phyloP scores from a whole-genome alignment of 805 yeast genomes.

The Soucietia sequanensis region DNA sequence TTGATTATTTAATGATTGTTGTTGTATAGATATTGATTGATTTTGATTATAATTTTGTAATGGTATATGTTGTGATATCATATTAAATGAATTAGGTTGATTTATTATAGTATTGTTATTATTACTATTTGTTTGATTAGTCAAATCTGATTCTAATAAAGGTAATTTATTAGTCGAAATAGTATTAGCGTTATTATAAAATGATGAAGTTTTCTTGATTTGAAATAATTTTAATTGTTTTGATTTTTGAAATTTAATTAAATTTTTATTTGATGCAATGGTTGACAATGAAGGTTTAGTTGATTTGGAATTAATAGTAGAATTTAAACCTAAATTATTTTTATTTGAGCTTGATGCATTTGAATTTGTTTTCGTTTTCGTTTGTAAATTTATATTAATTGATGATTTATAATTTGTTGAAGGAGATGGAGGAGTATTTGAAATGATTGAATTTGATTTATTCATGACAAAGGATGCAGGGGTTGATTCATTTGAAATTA shows the following conservation, averaged over 20 bases:
- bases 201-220: slow-evolving; percentile 35
- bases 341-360: slow-evolving; percentile 5
- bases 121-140: slow-evolving; percentile 1
- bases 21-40: no score
- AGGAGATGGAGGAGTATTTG: slow-evolving; percentile 5
- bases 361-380: slow-evolving; percentile 13
- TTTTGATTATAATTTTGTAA: slow-evolving; percentile 1
- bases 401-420: slow-evolving; percentile 8
- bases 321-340: no score
- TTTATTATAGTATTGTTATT: slow-evolving; percentile 3
- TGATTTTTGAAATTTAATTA: neutral
- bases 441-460: neutral
- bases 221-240: slow-evolving; percentile 33
- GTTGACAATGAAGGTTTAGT: slow-evolving; percentile 18
- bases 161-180: slow-evolving; percentile 7
- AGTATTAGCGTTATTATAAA: slow-evolving; percentile 15
- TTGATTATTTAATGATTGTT: no score
- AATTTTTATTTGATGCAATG: slow-evolving; percentile 8
- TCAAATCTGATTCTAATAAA: slow-evolving; percentile 4
- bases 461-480: slow-evolving; percentile 2
- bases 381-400: slow-evolving; percentile 21
- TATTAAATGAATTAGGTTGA: neutral
- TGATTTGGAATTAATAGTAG: no score
- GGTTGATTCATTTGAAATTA: no score
- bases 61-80: slow-evolving; percentile 1